Conservation (phyloP, 768 basidiomycete species). For the Exidia glandulosa region DNA sequence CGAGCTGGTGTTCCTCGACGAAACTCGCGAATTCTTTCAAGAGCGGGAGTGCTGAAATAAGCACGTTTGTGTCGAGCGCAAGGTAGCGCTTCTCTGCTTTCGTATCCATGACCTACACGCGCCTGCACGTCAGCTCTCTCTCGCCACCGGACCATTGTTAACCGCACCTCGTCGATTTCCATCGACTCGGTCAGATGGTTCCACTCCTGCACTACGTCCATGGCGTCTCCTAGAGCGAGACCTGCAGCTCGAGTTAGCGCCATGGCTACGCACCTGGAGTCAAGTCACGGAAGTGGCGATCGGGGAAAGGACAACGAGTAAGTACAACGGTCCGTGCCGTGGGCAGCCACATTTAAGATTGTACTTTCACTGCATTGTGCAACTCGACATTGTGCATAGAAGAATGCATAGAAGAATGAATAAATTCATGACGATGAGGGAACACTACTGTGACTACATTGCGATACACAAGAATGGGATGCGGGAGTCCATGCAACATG, state of each 20-base stretch:
- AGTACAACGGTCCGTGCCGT: not conserved
- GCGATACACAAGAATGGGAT: too few relatives aligned
- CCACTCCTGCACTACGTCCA: not conserved
- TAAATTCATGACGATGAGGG: constrained; percentile 11
- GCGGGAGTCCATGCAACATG: too few relatives aligned
- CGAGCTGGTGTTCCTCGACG: constrained; percentile 36
- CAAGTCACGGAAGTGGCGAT: too few relatives aligned
- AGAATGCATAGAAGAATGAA: not conserved
- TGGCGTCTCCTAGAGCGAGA: not conserved
- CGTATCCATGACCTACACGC: constrained; percentile 1
- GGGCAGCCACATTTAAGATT: too few relatives aligned
- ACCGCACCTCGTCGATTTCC: not conserved
- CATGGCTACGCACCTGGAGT: not conserved
- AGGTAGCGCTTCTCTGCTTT: constrained; percentile 24
- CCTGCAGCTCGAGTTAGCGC: not conserved
- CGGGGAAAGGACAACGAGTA: not conserved
- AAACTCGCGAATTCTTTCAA: constrained; percentile 56
- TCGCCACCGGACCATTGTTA: not conserved
- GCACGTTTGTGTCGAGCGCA: constrained; percentile 71
- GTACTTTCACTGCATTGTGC: not conserved
- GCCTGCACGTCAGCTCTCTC: not conserved
- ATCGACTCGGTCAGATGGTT: not conserved
- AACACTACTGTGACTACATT: not conserved
- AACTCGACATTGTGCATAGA: not conserved
- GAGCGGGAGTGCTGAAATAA: constrained; percentile 55